Evolutionary conservation across 148 eudicot species (phyloP).

Genomic region (Rhododendron williamsianum): DNA sequence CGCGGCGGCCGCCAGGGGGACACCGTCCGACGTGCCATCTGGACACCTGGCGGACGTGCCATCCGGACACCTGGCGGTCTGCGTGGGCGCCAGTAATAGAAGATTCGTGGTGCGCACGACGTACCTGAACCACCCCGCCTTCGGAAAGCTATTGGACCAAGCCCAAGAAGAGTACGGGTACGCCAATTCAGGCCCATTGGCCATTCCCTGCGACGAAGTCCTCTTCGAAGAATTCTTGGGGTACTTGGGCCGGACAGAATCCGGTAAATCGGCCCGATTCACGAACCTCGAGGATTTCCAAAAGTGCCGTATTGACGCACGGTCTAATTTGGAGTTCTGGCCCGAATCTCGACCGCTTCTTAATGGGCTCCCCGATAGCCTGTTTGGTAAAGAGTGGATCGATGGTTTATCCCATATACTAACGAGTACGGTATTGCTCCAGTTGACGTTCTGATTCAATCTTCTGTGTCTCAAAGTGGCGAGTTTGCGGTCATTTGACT

Average conservation of each 20-base stretch:
- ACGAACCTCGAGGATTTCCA: constrained; percentile 58
- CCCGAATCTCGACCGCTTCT: constrained; percentile 70
- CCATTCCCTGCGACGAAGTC: constrained; percentile 73
- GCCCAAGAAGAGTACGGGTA: constrained; percentile 81
- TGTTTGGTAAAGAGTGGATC: constrained; percentile 29
- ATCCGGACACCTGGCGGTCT: constrained; percentile 69
- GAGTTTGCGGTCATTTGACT: background rate
- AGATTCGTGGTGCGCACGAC: constrained; percentile 63
- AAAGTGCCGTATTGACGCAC: constrained; percentile 39
- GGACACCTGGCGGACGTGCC: constrained; percentile 52
- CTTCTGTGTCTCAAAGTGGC: too few species aligned
- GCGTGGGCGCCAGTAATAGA: constrained; percentile 43
- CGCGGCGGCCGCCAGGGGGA: constrained; percentile 2
- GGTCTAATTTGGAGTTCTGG: constrained; percentile 24
- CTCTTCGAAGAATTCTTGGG: constrained; percentile 66
- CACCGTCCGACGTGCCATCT: too few species aligned
- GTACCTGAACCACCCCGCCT: constrained; percentile 70
- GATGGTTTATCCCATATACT: too few species aligned
- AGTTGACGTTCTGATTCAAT: too few species aligned
- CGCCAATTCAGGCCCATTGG: constrained; percentile 52
- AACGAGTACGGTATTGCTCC: too few species aligned
- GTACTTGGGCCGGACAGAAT: constrained; percentile 48
- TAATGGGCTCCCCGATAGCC: constrained; percentile 28
- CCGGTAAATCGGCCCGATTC: constrained; percentile 28
- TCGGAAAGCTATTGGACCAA: constrained; percentile 45